phyloP scores from a whole-genome alignment of 257 asterid genomes.

The Jasminum sambac region DNA sequence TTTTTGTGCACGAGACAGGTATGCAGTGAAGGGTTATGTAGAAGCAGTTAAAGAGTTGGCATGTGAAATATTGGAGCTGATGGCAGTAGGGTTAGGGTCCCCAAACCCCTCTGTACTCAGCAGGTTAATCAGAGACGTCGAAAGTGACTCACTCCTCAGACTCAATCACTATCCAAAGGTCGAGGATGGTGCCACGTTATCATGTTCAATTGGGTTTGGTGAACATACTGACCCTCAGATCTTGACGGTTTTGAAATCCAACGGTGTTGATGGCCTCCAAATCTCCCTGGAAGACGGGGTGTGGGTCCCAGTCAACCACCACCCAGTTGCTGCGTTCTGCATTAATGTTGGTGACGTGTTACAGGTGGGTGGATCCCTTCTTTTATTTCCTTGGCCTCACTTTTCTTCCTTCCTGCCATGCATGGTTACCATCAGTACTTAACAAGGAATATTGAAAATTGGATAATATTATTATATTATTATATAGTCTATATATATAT shows the following conservation, averaged over 20 bases:
- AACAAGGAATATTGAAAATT: no score
- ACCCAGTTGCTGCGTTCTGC: constrained; percentile 42
- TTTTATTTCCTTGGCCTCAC: background rate
- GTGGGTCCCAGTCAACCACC: constrained; percentile 62
- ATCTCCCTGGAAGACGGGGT: constrained; percentile 52
- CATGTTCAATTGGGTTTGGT: constrained; percentile 61
- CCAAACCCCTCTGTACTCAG: constrained; percentile 40
- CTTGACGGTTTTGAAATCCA: constrained; percentile 65
- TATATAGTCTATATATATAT: no score
- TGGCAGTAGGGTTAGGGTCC: constrained; percentile 50
- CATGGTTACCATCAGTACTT: constrained; percentile 24
- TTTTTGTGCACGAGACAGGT: constrained; percentile 29
- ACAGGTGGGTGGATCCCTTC: constrained; percentile 40
- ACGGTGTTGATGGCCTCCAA: constrained; percentile 59
- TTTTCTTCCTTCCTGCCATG: background rate
- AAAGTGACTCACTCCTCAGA: constrained; percentile 59
- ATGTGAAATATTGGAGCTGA: constrained; percentile 62
- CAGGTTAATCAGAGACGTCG: constrained; percentile 42
- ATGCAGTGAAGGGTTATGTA: constrained; percentile 54
- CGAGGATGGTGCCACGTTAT: constrained; percentile 21
- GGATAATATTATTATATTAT: no score
- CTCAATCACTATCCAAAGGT: constrained; percentile 66
- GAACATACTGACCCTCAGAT: constrained; percentile 96
- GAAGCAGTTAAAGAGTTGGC: constrained; percentile 58
- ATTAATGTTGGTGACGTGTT: constrained; percentile 80